phyloP scores from a whole-genome alignment of 441 rosid genomes.

The Eruca vesicaria region DNA sequence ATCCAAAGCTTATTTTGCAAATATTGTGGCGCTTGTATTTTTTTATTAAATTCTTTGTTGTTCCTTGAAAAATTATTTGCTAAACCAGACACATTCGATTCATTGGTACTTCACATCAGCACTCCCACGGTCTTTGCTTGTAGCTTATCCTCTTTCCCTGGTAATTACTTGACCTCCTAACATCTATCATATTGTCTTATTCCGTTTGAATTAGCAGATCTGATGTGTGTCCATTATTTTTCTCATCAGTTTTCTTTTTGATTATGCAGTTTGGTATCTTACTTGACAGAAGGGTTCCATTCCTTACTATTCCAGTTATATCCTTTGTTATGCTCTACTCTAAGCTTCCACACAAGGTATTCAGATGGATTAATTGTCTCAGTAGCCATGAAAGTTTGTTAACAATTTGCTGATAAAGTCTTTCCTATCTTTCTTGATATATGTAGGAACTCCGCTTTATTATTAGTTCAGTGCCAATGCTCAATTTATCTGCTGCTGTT shows the following conservation, averaged over 20 bases:
- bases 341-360: slow-evolving; percentile 96
- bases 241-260: background rate
- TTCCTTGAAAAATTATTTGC: slow-evolving; percentile 43
- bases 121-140: slow-evolving; percentile 81
- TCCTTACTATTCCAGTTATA: slow-evolving; percentile 61
- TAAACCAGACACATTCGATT: slow-evolving; percentile 67
- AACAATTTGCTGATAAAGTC: background rate
- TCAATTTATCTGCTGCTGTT: slow-evolving; percentile 90
- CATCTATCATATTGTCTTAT: background rate
- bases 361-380: slow-evolving; percentile 7
- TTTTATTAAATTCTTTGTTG: slow-evolving; percentile 3
- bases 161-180: slow-evolving; percentile 45
- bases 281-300: slow-evolving; percentile 77
- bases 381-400: slow-evolving; percentile 23
- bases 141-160: slow-evolving; percentile 85
- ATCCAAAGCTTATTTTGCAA: background rate
- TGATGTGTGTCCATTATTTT: slow-evolving; percentile 3
- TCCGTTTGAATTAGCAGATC: slow-evolving; percentile 2
- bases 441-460: slow-evolving; percentile 94
- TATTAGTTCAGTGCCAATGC: slow-evolving; percentile 83
- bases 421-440: slow-evolving; percentile 18
- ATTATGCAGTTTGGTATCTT: slow-evolving; percentile 73
- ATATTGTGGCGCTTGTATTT: background rate
- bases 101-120: slow-evolving; percentile 99
- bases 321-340: slow-evolving; percentile 84